Conservation (phyloP, 2,329 filamentous ascomycete species). For the Talaromyces amestolkiae region DNA sequence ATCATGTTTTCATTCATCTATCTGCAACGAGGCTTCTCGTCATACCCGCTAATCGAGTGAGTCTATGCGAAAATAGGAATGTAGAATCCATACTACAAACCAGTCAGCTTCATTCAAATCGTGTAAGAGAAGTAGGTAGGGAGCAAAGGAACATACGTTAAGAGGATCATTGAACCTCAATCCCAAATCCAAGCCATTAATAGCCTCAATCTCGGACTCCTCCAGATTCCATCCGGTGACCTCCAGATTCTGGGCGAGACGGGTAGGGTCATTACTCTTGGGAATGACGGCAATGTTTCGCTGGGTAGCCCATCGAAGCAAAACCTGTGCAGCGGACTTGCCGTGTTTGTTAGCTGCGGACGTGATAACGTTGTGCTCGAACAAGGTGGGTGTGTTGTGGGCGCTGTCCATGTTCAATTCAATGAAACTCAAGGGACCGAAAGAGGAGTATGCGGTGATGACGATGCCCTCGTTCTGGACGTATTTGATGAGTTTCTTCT, state of each 20-base stretch:
- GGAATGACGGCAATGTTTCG: slow-evolving; percentile 77
- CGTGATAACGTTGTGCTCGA: slow-evolving; percentile 66
- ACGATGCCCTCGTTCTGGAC: slow-evolving; percentile 68
- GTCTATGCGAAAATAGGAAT: slow-evolving; percentile 54
- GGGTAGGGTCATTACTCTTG: slow-evolving; percentile 63
- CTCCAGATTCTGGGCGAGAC: slow-evolving; percentile 65
- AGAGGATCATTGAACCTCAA: slow-evolving; percentile 76
- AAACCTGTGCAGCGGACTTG: slow-evolving; percentile 74
- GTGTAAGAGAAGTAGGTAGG: neutral
- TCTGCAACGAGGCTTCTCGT: slow-evolving; percentile 3
- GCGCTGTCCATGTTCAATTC: slow-evolving; percentile 73
- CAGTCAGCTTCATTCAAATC: slow-evolving; percentile 16
- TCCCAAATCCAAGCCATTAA: slow-evolving; percentile 62
- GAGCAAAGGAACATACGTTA: slow-evolving; percentile 53
- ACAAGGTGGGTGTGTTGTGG: slow-evolving; percentile 63
- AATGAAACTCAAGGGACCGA: slow-evolving; percentile 74
- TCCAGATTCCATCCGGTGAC: slow-evolving; percentile 65
- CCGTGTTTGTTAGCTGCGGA: slow-evolving; percentile 65
- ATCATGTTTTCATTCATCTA: slow-evolving; percentile 10
- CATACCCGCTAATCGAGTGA: neutral
- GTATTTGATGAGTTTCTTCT: slow-evolving; percentile 67
- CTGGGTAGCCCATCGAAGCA: slow-evolving; percentile 86
- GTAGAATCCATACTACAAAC: slow-evolving; percentile 47
- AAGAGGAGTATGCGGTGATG: slow-evolving; percentile 80
- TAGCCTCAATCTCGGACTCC: slow-evolving; percentile 64